Conservation (phyloP, 768 basidiomycete genomes). For the Lentinula boryana region DNA sequence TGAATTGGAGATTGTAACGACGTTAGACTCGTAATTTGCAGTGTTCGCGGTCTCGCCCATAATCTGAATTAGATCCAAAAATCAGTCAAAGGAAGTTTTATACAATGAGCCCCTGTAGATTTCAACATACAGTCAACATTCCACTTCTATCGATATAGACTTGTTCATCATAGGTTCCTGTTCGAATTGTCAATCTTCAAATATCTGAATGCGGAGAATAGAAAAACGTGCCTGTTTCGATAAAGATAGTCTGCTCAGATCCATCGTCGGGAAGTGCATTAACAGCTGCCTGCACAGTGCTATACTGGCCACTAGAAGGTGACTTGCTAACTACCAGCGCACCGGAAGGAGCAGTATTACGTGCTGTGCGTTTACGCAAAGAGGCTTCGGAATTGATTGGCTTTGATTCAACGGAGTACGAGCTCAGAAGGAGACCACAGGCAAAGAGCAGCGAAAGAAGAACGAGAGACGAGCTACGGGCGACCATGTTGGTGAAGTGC, state of each 20-base stretch:
- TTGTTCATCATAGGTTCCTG: slow-evolving; percentile 17
- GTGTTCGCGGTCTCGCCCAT: slow-evolving; percentile 3
- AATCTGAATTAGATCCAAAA: not conserved
- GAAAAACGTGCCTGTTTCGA: slow-evolving; percentile 11
- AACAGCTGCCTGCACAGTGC: slow-evolving; percentile 16
- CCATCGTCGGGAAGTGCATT: slow-evolving; percentile 15
- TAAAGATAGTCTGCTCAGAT: slow-evolving; percentile 14
- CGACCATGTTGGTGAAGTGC: not conserved
- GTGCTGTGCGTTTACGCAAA: slow-evolving; percentile 11
- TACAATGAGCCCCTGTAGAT: not conserved
- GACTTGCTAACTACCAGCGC: slow-evolving; percentile 13
- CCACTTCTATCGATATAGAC: slow-evolving; percentile 14
- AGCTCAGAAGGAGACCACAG: not conserved
- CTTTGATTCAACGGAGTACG: not conserved
- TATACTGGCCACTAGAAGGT: slow-evolving; percentile 13
- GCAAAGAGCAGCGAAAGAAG: not conserved
- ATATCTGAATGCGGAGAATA: not conserved
- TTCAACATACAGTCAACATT: slow-evolving; percentile 9
- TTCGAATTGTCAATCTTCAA: not conserved
- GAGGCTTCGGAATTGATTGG: not conserved
- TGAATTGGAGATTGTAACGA: slow-evolving; percentile 1
- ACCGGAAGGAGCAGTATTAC: slow-evolving; percentile 16
- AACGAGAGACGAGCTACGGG: not conserved
- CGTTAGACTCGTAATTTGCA: not conserved
- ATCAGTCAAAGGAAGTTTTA: too few species aligned